phyloP scores from a whole-genome alignment of 345 rosid genomes.

The Melastoma malabathricum region DNA sequence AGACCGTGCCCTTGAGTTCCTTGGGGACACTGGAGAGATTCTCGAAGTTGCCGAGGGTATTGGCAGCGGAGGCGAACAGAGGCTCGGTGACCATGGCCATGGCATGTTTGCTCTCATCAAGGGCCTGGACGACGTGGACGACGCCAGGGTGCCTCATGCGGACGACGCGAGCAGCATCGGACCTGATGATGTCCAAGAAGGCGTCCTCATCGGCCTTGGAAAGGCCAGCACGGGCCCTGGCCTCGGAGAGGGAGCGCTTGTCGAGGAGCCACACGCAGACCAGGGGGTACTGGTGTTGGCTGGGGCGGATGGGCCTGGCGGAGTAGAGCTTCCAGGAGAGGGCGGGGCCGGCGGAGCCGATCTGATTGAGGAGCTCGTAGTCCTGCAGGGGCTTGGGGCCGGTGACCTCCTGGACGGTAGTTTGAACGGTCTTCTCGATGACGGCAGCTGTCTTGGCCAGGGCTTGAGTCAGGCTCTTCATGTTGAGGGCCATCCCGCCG shows the following conservation, averaged over 20 bases:
- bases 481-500: slow-evolving; percentile 62
- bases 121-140: slow-evolving; percentile 89
- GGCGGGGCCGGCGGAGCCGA: slow-evolving; percentile 99
- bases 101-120: slow-evolving; percentile 84
- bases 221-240: slow-evolving; percentile 59
- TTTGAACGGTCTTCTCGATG: slow-evolving; percentile 88
- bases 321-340: slow-evolving; percentile 83
- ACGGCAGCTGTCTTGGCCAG: slow-evolving; percentile 94
- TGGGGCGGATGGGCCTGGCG: slow-evolving; percentile 59
- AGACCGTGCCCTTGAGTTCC: slow-evolving; percentile 82
- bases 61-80: slow-evolving; percentile 78
- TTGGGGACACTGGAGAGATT: slow-evolving; percentile 67
- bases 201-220: slow-evolving; percentile 81
- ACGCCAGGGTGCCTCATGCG: slow-evolving; percentile 94
- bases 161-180: slow-evolving; percentile 72
- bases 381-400: slow-evolving; percentile 90
- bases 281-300: slow-evolving; percentile 72
- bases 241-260: slow-evolving; percentile 68
- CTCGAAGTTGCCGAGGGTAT: slow-evolving; percentile 76
- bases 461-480: slow-evolving; percentile 85
- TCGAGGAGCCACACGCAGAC: slow-evolving; percentile 97
- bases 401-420: slow-evolving; percentile 96
- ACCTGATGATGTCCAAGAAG: slow-evolving; percentile 67
- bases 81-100: slow-evolving; percentile 99
- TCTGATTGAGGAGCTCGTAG: slow-evolving; percentile 84